Evolutionary conservation across 306 rosid species (phyloP).

Genomic region (Erythrophleum fordii): DNA sequence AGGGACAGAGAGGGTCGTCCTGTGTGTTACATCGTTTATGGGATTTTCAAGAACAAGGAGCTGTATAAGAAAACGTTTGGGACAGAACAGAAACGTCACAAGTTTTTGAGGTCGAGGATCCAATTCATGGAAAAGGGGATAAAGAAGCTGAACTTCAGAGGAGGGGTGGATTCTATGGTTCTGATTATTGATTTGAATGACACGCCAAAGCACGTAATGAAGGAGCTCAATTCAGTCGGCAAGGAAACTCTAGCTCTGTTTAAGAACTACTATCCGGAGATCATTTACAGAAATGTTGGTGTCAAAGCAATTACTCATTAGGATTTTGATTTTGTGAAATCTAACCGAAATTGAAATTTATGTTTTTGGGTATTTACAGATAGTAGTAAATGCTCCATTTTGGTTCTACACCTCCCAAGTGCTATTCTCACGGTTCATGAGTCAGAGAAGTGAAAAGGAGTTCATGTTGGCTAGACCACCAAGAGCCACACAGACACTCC

Average conservation of each 20-base stretch:
- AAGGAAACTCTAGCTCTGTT: constrained; percentile 52
- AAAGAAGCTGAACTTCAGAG: constrained; percentile 54
- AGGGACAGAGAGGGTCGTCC: constrained; percentile 77
- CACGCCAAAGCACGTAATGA: constrained; percentile 55
- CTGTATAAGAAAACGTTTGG: constrained; percentile 53
- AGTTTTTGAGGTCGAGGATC: constrained; percentile 68
- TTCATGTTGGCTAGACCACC: constrained; percentile 69
- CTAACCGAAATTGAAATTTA: background rate
- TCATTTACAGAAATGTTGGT: constrained; percentile 55
- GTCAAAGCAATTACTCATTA: background rate
- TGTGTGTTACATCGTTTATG: constrained; percentile 51
- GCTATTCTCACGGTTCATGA: constrained; percentile 56
- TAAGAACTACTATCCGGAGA: constrained; percentile 71
- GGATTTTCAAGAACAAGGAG: constrained; percentile 50
- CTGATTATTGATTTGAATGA: constrained; percentile 71
- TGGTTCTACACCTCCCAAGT: constrained; percentile 72
- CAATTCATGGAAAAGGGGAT: constrained; percentile 65
- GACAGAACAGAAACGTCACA: constrained; percentile 46
- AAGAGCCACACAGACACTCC: constrained; percentile 66
- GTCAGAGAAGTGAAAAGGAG: constrained; percentile 57
- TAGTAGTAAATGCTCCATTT: constrained; percentile 74
- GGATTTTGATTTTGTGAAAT: too few species aligned
- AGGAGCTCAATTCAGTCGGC: constrained; percentile 55
- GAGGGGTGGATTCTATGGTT: constrained; percentile 65
- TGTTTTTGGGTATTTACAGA: constrained; percentile 48